Evolutionary conservation across 2,329 filamentous ascomycete species (phyloP).

Genomic region (Lasiodiplodia citricola): DNA sequence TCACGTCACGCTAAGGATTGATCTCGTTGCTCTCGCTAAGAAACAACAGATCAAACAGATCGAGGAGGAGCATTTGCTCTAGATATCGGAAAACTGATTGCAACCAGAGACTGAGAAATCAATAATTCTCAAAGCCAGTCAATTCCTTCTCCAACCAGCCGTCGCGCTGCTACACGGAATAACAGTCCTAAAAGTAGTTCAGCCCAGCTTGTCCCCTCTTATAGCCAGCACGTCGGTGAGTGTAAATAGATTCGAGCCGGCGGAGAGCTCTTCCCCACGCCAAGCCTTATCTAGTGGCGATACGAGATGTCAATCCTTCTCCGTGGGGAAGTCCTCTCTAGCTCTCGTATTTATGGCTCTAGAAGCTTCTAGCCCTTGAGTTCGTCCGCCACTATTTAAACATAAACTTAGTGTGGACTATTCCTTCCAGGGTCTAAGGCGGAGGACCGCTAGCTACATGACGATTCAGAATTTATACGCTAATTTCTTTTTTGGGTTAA

Average conservation of each 20-base stretch:
- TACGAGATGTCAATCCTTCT: background rate
- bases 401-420: background rate
- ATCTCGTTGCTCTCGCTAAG: too few species aligned
- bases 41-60: too few species aligned
- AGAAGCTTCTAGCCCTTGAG: background rate
- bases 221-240: background rate
- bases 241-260: background rate
- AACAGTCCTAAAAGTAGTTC: background rate
- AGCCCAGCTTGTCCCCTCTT: background rate
- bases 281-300: background rate
- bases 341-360: background rate
- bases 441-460: background rate
- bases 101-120: too few species aligned
- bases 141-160: too few species aligned
- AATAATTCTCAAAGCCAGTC: too few species aligned
- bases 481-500: too few species aligned
- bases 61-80: too few species aligned
- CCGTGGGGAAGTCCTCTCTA: background rate
- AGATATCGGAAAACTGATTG: too few species aligned
- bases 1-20: too few species aligned
- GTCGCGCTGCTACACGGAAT: too few species aligned
- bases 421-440: background rate
- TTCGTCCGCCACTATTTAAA: background rate
- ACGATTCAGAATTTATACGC: too few species aligned
- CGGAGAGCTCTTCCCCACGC: too few species aligned